A percentile compares a stretch with the other conserved stretches of the same genome.
phyloP scores from a whole-genome alignment of 2,329 filamentous ascomycete genomes.

The Alternaria metachromatica region DNA sequence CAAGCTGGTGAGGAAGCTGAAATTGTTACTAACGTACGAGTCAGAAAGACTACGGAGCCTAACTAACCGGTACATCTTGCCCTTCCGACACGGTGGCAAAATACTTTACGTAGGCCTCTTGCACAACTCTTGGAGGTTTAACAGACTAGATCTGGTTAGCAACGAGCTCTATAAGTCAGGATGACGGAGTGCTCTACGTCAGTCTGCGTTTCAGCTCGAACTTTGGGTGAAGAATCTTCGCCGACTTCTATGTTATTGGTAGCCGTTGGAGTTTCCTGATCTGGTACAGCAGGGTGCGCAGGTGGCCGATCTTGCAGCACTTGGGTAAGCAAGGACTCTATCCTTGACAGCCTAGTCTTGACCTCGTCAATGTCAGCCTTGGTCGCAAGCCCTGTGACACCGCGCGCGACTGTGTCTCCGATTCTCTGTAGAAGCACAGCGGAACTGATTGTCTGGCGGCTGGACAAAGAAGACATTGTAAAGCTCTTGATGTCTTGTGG shows the following conservation, averaged over 20 bases:
- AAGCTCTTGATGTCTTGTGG: background rate
- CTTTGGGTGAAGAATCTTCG: background rate
- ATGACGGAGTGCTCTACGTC: background rate
- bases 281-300: background rate
- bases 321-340: background rate
- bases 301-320: accelerated
- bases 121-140: background rate
- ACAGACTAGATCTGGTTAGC: background rate
- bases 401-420: background rate
- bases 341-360: too few species aligned
- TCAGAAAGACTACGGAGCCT: too few species aligned
- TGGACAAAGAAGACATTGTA: background rate
- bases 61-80: background rate
- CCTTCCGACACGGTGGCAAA: background rate
- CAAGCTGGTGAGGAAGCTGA: too few species aligned
- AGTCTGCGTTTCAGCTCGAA: background rate
- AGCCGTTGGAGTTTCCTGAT: background rate
- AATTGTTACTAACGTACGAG: too few species aligned
- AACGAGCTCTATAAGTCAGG: background rate
- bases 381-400: background rate
- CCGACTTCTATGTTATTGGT: too few species aligned
- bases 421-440: background rate
- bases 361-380: background rate
- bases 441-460: too few species aligned
- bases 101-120: too few species aligned